Percentiles rank a stretch among this genome's conserved stretches.
These are phyloP conservation scores for Diaporthe humulicola DNA, from an alignment of 2,329 filamentous ascomycete species.

Conservation along the genomic window DNA sequence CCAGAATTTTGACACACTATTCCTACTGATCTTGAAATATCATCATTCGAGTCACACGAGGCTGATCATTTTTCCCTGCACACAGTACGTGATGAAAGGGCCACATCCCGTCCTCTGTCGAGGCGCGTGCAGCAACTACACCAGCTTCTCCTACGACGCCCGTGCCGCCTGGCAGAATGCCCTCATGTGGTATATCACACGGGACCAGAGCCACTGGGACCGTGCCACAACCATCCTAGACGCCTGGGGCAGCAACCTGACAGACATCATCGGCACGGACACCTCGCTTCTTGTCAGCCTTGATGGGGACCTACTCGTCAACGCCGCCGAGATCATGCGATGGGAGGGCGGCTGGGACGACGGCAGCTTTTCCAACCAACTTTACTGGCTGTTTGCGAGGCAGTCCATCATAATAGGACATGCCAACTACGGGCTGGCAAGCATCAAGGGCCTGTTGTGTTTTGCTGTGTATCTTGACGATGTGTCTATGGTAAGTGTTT, in stretches of 20 bases:
- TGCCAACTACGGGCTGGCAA: conserved; percentile 57
- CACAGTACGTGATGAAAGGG: conserved; percentile 48
- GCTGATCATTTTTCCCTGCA: neutral
- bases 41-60: neutral
- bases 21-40: neutral
- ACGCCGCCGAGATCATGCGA: conserved; percentile 59
- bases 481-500: conserved; percentile 47
- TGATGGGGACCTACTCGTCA: conserved; percentile 55
- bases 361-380: conserved; percentile 53
- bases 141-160: conserved; percentile 51
- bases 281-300: conserved; percentile 53
- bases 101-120: conserved; percentile 50
- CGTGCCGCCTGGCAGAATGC: conserved; percentile 57
- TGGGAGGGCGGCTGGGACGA: conserved; percentile 58
- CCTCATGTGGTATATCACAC: conserved; percentile 58
- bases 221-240: conserved; percentile 52
- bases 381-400: conserved; percentile 57
- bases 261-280: conserved; percentile 51
- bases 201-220: conserved; percentile 51
- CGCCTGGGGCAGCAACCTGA: conserved; percentile 51
- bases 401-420: conserved; percentile 55
- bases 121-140: conserved; percentile 52
- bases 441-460: conserved; percentile 53
- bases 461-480: conserved; percentile 58
- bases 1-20: fast-evolving